Evolutionary conservation across 2,329 filamentous ascomycete species (phyloP).

Genomic region (Monosporascus sp.): DNA sequence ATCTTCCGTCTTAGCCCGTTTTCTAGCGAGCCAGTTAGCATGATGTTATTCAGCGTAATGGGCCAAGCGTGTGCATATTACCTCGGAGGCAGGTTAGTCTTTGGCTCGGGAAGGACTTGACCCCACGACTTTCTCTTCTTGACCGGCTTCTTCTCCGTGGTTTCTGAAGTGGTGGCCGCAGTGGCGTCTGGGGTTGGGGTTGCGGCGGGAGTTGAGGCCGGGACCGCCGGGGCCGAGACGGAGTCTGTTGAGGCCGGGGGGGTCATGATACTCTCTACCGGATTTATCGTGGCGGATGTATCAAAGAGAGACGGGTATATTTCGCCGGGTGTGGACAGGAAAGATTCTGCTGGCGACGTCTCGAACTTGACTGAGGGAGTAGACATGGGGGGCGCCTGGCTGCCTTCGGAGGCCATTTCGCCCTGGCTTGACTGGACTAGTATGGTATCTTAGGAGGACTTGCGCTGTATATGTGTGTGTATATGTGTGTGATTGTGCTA

Average conservation of each 20-base stretch:
- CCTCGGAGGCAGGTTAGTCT: slow-evolving; percentile 92
- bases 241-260: slow-evolving; percentile 35
- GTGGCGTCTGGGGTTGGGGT: slow-evolving; percentile 14
- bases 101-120: slow-evolving; percentile 91
- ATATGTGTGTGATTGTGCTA: too few relatives aligned
- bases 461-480: slow-evolving; percentile 1
- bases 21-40: slow-evolving; percentile 43
- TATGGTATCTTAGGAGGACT: slow-evolving; percentile 11
- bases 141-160: slow-evolving; percentile 57
- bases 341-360: slow-evolving; percentile 49
- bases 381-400: slow-evolving; percentile 27
- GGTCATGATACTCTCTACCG: slow-evolving; percentile 43
- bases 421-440: slow-evolving; percentile 1
- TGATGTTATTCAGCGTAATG: slow-evolving; percentile 18
- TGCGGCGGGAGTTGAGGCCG: slow-evolving; percentile 7
- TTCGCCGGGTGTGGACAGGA: slow-evolving; percentile 46
- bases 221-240: slow-evolving; percentile 4
- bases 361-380: slow-evolving; percentile 46
- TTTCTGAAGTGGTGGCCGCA: slow-evolving; percentile 16
- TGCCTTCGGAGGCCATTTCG: slow-evolving; percentile 36
- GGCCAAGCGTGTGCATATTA: slow-evolving; percentile 33
- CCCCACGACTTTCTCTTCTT: slow-evolving; percentile 99
- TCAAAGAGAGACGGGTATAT: slow-evolving; percentile 45
- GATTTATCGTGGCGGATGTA: slow-evolving; percentile 36
- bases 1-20: slow-evolving; percentile 97